Evolutionary conservation across 139 green algal genomes (phyloP).

Genomic region (Dunaliella primolecta): DNA sequence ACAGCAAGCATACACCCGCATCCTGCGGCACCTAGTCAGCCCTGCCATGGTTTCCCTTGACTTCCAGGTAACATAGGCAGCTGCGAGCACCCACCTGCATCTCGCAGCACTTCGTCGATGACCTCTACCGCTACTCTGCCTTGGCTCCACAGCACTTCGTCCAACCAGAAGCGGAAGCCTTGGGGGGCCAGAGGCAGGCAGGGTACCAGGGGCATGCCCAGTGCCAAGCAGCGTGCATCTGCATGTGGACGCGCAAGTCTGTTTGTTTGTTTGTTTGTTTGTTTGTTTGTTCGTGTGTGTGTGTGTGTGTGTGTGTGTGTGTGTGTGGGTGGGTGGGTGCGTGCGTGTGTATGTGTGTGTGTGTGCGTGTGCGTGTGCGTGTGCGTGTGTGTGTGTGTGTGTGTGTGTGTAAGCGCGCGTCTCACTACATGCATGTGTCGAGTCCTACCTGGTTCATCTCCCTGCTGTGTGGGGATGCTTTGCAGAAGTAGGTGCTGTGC

Average conservation of each 20-base stretch:
- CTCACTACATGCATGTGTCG: neutral
- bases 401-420: neutral
- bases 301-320: neutral
- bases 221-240: neutral
- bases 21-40: too few relatives aligned
- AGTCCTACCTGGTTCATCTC: neutral
- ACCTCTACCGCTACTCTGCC: slow-evolving; percentile 34
- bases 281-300: neutral
- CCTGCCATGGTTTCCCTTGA: too few relatives aligned
- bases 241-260: neutral
- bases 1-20: too few relatives aligned
- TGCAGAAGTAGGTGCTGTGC: too few relatives aligned
- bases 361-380: neutral
- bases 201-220: neutral
- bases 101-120: slow-evolving; percentile 35
- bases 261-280: neutral
- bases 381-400: neutral
- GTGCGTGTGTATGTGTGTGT: neutral
- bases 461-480: too few relatives aligned
- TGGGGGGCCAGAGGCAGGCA: neutral
- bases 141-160: slow-evolving; percentile 52
- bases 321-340: neutral
- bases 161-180: slow-evolving; percentile 34
- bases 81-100: slow-evolving; percentile 1
- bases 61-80: too few relatives aligned